Evolutionary conservation across 164 flowering plant species (phyloP).

Genomic region (Akebia trifoliata): DNA sequence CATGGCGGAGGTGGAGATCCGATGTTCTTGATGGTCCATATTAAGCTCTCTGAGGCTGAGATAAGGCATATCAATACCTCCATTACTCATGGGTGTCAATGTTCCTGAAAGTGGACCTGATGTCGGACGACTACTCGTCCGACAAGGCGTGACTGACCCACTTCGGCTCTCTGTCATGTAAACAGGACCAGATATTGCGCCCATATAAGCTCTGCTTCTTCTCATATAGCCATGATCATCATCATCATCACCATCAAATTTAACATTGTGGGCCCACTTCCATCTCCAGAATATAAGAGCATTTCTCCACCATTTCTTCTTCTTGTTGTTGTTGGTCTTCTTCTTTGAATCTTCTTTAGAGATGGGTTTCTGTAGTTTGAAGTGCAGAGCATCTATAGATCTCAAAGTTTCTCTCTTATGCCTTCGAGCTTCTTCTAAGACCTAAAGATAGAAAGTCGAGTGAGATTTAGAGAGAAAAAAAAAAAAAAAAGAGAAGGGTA

Average conservation of each 20-base stretch:
- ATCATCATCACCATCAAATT: slow-evolving; percentile 3
- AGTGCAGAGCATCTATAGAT: slow-evolving; percentile 55
- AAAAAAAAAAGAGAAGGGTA: neutral
- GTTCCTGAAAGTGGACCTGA: slow-evolving; percentile 71
- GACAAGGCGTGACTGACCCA: slow-evolving; percentile 45
- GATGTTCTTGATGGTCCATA: slow-evolving; percentile 35
- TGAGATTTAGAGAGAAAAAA: neutral
- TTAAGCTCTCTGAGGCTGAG: slow-evolving; percentile 69
- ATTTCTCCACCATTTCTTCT: slow-evolving; percentile 71
- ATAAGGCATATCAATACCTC: slow-evolving; percentile 55
- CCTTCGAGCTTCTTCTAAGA: slow-evolving; percentile 71
- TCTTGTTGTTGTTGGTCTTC: no score
- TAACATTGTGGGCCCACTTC: slow-evolving; percentile 29
- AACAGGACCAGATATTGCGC: slow-evolving; percentile 63
- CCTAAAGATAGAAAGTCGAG: slow-evolving; percentile 34
- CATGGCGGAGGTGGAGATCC: slow-evolving; percentile 52
- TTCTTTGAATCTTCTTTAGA: slow-evolving; percentile 45
- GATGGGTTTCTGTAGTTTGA: slow-evolving; percentile 83
- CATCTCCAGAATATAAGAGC: slow-evolving; percentile 59
- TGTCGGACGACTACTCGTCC: slow-evolving; percentile 43
- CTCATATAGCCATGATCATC: slow-evolving; percentile 21
- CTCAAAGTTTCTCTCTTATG: slow-evolving; percentile 45
- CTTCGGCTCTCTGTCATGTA: slow-evolving; percentile 61
- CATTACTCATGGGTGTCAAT: slow-evolving; percentile 30
- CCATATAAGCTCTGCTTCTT: slow-evolving; percentile 31